These are phyloP conservation scores for Debaryomycetaceae sp. DNA, from an alignment of 1,139 yeast genomes.

Conservation along the genomic window DNA sequence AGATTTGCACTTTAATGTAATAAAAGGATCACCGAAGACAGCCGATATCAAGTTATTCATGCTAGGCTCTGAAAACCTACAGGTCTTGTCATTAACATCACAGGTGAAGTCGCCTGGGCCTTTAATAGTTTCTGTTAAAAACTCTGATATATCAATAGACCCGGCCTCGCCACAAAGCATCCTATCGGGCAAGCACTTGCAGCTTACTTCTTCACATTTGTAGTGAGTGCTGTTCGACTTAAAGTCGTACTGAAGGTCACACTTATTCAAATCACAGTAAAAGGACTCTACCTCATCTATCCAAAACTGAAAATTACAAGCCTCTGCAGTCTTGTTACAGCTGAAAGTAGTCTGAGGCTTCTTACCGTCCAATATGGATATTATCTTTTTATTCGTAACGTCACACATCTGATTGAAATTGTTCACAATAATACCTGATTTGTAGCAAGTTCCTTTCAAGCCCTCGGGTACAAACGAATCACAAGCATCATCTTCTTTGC, in stretches of 20 bases:
- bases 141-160: constrained; percentile 91
- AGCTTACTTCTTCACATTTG: constrained; percentile 69
- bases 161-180: constrained; percentile 95
- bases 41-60: constrained; percentile 89
- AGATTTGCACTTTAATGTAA: constrained; percentile 72
- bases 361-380: constrained; percentile 73
- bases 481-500: constrained; percentile 70
- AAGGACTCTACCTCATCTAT: constrained; percentile 85
- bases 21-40: constrained; percentile 90
- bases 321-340: constrained; percentile 64
- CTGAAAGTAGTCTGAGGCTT: constrained; percentile 91
- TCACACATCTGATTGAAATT: constrained; percentile 88
- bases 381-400: constrained; percentile 84
- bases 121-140: constrained; percentile 78
- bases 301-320: constrained; percentile 94
- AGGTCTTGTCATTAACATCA: constrained; percentile 54
- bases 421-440: constrained; percentile 81
- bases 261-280: constrained; percentile 74
- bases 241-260: constrained; percentile 67
- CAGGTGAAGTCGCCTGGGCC: constrained; percentile 95
- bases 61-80: constrained; percentile 89
- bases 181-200: constrained; percentile 86
- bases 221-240: constrained; percentile 69
- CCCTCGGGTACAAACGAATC: constrained; percentile 88
- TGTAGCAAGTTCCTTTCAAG: constrained; percentile 82